A percentile compares a stretch with the other conserved stretches of the same genome.
These are phyloP conservation scores for Przewalskia tangutica DNA, from an alignment of 257 asterid genomes.

Conservation along the genomic window DNA sequence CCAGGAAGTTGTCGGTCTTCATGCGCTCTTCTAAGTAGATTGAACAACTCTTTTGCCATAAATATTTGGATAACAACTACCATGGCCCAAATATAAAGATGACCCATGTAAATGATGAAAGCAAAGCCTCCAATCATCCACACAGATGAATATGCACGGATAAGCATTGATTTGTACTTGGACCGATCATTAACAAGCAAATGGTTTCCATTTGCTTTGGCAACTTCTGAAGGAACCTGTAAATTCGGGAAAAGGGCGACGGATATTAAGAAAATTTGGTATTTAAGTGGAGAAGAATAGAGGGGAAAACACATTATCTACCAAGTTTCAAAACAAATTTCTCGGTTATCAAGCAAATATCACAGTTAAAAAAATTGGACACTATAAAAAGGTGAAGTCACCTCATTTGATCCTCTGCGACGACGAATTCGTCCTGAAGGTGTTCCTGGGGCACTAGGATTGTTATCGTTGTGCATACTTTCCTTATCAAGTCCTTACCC, in stretches of 20 bases:
- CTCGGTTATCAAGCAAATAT: not conserved
- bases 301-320: not conserved
- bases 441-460: conserved; percentile 46
- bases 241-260: conserved; percentile 5
- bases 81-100: conserved; percentile 94
- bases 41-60: conserved; percentile 93
- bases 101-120: conserved; percentile 81
- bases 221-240: conserved; percentile 66
- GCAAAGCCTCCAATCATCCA: conserved; percentile 98
- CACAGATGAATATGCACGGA: conserved; percentile 69
- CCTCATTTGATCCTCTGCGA: conserved; percentile 95
- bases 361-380: not conserved
- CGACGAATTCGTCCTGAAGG: conserved; percentile 67
- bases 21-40: conserved; percentile 68
- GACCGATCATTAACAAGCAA: conserved; percentile 69
- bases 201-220: conserved; percentile 38
- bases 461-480: conserved; percentile 71
- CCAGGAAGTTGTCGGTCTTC: conserved; percentile 96
- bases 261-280: conserved; percentile 2
- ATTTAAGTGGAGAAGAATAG: not conserved
- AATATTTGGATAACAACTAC: conserved; percentile 83
- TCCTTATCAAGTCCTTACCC: conserved; percentile 4
- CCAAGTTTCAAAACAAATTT: not conserved
- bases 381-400: conserved; percentile 13
- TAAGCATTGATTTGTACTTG: conserved; percentile 93